These are phyloP conservation scores for Oryza officinalis DNA, from an alignment of 176 grass and related monocot genomes.

Conservation along the genomic window DNA sequence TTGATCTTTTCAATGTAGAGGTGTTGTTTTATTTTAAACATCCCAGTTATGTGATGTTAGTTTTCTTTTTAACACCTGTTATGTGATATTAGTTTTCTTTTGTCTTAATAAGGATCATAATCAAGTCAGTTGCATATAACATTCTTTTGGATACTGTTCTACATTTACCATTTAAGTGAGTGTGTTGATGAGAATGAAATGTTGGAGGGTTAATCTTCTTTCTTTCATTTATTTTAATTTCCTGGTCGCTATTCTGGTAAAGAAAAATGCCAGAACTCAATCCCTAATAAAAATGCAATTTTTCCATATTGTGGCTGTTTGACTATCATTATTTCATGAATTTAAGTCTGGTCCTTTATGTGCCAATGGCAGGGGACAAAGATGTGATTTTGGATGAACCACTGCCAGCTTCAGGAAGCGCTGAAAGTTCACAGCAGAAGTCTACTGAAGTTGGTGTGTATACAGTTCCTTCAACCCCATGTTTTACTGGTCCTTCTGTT, in stretches of 20 bases:
- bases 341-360: constrained; percentile 12
- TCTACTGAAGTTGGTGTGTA: constrained; percentile 33
- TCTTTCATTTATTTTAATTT: not conserved
- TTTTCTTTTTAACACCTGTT: too few relatives aligned
- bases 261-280: not conserved
- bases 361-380: constrained; percentile 24
- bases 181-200: not conserved
- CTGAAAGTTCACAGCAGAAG: constrained; percentile 41
- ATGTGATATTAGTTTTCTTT: not conserved
- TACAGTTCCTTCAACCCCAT: constrained; percentile 4
- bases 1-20: not conserved
- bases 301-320: not conserved
- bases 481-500: constrained; percentile 13
- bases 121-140: not conserved
- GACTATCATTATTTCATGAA: not conserved
- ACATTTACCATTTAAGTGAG: not conserved
- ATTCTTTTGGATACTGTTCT: not conserved
- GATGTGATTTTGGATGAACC: constrained; percentile 3
- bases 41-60: not conserved
- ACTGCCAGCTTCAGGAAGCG: constrained; percentile 21
- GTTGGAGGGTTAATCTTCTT: not conserved
- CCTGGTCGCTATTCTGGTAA: not conserved
- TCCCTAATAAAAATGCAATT: not conserved
- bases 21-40: not conserved
- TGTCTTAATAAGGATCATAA: not conserved